Evolutionary conservation across 345 rosid species (phyloP), one percentile per base, ranked within the genome.

Genomic region (Moricandia arvensis): DNA sequence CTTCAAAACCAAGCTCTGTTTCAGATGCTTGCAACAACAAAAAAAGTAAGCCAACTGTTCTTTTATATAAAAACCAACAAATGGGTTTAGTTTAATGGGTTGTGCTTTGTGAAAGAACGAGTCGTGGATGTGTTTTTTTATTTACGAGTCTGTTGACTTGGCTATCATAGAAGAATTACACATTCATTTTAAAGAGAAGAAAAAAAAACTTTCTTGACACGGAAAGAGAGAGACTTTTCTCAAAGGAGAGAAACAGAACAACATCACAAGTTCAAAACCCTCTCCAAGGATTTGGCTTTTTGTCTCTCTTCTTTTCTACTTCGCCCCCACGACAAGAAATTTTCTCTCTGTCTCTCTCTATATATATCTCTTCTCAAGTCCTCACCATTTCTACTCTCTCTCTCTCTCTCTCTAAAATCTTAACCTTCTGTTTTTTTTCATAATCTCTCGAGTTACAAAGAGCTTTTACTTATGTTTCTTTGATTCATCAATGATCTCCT

Each of bases 181-280:
- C 53, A 45, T 29, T 57, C 26, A 53, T 51, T 51, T 31, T 24
- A 45, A 5, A 30, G 5, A 45, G 53, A 45, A n/a, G 53, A 43
- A 16, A 8, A 18, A 53, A 74, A 66, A 54, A 47, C 69, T 75
- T 79, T 62, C 66, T 68, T 5, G 15, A 69, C 85, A 79, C 82
- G 82, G 70, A 82, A 74, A 70, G 59, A n/a, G 78, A 58, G 43
- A 49, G 75, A 74, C 79, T 74, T 69, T 79, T 79, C 79, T 79
- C 59, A 5, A 1, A 55, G 21, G 27, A 27, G 8, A 13, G 49
- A 26, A 27, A 53, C 9, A 17, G 2, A 54, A 55, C 74, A 54
- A 55, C 74, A 63, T 68, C 35, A 15, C 13, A 41, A 59, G 60
- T 3, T 45, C 8, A 10, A 59, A 59, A 47, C 45, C 45, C 68